Percentiles rank a stretch among this genome's conserved stretches.
Conservation (phyloP, 768 basidiomycete species). For the Hygrocybe punicea region DNA sequence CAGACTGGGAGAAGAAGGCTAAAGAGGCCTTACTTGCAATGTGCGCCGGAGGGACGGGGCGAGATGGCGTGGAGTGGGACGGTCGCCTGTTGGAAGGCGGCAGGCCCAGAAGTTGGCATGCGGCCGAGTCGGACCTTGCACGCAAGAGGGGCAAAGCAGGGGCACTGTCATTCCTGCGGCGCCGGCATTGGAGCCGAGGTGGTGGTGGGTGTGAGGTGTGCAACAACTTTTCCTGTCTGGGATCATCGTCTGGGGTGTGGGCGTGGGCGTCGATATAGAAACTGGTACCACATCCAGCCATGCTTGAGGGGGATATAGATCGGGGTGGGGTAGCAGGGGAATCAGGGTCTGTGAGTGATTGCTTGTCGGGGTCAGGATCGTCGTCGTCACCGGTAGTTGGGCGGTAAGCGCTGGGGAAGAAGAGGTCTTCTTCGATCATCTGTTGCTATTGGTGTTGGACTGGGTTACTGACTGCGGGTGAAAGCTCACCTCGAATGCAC, state of each 20-base stretch:
- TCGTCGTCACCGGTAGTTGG: slow-evolving; percentile 20
- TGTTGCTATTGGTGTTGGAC: slow-evolving; percentile 20
- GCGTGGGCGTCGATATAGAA: no score
- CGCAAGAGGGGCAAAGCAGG: neutral
- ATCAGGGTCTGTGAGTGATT: neutral
- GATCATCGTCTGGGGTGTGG: no score
- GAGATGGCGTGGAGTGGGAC: no score
- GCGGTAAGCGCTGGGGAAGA: slow-evolving; percentile 55
- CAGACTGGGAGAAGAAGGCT: neutral
- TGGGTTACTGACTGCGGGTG: neutral
- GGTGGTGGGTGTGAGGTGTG: no score
- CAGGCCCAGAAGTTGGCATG: neutral
- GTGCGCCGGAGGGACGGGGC: no score
- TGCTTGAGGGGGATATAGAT: neutral
- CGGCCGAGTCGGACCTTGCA: neutral
- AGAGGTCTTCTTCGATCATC: slow-evolving; percentile 74
- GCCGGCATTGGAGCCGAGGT: no score
- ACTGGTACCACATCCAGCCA: neutral
- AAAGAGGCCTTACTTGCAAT: neutral
- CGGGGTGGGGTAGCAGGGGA: neutral
- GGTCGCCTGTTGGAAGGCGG: neutral
- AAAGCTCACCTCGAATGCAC: slow-evolving; percentile 57
- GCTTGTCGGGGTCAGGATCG: slow-evolving; percentile 17
- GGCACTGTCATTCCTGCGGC: neutral
- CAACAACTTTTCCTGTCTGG: no score